These are phyloP conservation scores for Podospora fimiseda DNA, from an alignment of 495 filamentous ascomycete genomes.

Conservation along the genomic window DNA sequence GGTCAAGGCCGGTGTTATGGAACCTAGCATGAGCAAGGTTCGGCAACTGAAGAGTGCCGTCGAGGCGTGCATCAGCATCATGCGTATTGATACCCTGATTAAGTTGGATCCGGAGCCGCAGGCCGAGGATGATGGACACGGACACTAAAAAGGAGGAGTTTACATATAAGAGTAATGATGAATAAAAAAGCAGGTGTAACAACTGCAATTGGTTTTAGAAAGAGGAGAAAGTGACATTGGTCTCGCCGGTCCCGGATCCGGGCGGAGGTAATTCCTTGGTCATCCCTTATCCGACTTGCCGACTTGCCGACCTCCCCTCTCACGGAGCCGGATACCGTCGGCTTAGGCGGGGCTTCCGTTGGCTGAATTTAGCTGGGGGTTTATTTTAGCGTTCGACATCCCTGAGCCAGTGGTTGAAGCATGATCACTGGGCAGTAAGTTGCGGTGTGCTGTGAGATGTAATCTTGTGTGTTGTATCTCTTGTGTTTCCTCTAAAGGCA, in stretches of 20 bases:
- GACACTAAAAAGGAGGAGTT: slow-evolving; percentile 39
- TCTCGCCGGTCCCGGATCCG: not conserved
- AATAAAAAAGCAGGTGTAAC: slow-evolving; percentile 5
- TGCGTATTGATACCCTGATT: slow-evolving; percentile 99
- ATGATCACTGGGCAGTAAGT: not conserved
- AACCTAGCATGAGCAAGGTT: slow-evolving; percentile 98
- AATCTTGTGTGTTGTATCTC: too few relatives aligned
- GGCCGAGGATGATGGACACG: slow-evolving; percentile 70
- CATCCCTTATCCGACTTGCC: not conserved
- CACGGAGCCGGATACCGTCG: slow-evolving; percentile 21
- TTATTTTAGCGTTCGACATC: not conserved
- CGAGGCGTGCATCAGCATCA: slow-evolving; percentile 97
- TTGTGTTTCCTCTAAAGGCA: too few relatives aligned
- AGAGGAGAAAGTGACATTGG: not conserved
- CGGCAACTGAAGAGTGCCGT: slow-evolving; percentile 97
- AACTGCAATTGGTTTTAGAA: not conserved
- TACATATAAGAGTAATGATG: slow-evolving; percentile 2
- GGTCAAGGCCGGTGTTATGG: slow-evolving; percentile 90
- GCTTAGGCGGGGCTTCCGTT: slow-evolving; percentile 17
- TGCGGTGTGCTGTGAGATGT: not conserved
- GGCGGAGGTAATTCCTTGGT: not conserved
- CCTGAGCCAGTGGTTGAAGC: not conserved
- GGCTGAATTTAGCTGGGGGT: not conserved
- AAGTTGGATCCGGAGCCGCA: slow-evolving; percentile 90
- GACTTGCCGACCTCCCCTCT: not conserved